These are phyloP conservation scores for Fusarium proliferatum DNA, from an alignment of 2,329 filamentous ascomycete genomes.

Conservation along the genomic window DNA sequence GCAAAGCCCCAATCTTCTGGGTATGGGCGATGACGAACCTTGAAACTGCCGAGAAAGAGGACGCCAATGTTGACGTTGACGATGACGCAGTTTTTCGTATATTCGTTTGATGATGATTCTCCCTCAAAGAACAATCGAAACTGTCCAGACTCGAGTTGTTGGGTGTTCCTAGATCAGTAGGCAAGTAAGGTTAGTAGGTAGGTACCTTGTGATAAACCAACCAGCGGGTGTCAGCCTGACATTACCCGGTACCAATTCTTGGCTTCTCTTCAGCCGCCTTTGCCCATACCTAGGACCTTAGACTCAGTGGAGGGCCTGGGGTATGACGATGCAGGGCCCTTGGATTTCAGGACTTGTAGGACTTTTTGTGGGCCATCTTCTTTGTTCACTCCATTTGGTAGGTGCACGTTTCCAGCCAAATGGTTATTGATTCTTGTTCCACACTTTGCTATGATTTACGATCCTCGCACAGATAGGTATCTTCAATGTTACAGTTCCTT, in stretches of 20 bases:
- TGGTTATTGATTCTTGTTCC: background rate
- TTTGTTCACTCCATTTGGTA: background rate
- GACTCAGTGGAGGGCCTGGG: background rate
- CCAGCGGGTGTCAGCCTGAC: background rate
- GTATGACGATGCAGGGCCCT: slow-evolving; percentile 7
- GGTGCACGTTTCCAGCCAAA: background rate
- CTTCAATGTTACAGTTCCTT: background rate
- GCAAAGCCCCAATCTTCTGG: background rate
- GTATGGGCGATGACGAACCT: background rate
- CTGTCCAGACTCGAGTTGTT: background rate
- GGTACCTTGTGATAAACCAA: background rate
- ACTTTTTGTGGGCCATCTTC: slow-evolving; percentile 10
- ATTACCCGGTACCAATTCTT: background rate
- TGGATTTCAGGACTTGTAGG: slow-evolving; percentile 20
- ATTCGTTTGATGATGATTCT: background rate
- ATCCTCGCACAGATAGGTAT: background rate
- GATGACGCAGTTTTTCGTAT: background rate
- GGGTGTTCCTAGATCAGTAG: background rate
- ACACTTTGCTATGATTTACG: background rate
- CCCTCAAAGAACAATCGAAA: background rate
- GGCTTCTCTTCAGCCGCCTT: background rate
- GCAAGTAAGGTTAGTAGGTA: background rate
- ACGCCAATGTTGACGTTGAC: background rate
- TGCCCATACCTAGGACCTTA: background rate
- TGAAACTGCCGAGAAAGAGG: background rate